These are phyloP conservation scores for Metarhizium robertsii DNA, from an alignment of 2,329 filamentous ascomycete genomes.

Conservation along the genomic window DNA sequence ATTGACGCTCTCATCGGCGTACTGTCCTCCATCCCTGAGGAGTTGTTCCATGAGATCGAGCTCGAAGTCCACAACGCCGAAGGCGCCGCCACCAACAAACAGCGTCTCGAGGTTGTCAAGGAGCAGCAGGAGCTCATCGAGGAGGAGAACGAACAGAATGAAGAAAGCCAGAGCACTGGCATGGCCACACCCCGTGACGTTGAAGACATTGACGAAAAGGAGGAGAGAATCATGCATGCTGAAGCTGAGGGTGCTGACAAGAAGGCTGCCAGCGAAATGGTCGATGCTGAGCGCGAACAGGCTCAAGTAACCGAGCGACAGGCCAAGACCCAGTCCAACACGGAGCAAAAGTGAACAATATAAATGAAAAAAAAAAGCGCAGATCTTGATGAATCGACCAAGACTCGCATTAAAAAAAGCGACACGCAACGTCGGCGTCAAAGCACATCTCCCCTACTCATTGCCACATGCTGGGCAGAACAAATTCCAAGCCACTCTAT, in stretches of 20 bases:
- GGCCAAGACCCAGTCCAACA: slow-evolving; percentile 11
- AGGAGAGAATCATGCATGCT: slow-evolving; percentile 53
- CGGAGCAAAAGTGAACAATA: slow-evolving; percentile 1
- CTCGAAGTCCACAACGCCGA: slow-evolving; percentile 95
- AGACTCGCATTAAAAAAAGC: not conserved
- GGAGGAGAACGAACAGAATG: slow-evolving; percentile 89
- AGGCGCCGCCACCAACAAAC: slow-evolving; percentile 96
- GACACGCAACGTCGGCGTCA: not conserved
- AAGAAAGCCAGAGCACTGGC: slow-evolving; percentile 67
- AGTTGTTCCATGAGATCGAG: slow-evolving; percentile 98
- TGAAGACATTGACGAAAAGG: slow-evolving; percentile 92
- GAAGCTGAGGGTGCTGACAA: slow-evolving; percentile 37
- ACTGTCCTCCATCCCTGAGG: slow-evolving; percentile 88
- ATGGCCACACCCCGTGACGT: slow-evolving; percentile 71
- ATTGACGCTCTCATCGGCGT: slow-evolving; percentile 91
- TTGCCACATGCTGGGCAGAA: not conserved
- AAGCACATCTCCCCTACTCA: not conserved
- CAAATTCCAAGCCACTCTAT: not conserved
- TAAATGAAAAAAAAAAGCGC: not conserved
- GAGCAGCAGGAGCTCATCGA: slow-evolving; percentile 98
- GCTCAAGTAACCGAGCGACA: slow-evolving; percentile 18
- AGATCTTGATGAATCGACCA: not conserved
- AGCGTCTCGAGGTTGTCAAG: slow-evolving; percentile 93
- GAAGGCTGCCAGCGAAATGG: slow-evolving; percentile 42
- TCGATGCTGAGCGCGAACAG: slow-evolving; percentile 44